Base-by-base conservation (phyloP, 306 rosid genomes). In the Ziziphus jujuba region DNA sequence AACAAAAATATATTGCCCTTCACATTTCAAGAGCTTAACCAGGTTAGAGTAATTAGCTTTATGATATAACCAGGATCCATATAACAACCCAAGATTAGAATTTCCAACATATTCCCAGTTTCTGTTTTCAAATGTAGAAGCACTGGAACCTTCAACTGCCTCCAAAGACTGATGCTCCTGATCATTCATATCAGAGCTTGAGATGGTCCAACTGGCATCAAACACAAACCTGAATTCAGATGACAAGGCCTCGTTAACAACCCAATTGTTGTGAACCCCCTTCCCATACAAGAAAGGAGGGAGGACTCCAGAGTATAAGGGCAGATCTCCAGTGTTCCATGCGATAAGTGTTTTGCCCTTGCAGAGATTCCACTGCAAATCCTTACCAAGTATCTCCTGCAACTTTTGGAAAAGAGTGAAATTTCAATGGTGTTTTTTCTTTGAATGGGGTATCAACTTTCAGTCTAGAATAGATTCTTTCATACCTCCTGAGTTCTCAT, bases 251-350 rank as follows among this genome's bases (percentile, higher is more conserved):
- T 93, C 96, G 21, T 79, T 91, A 75, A 85, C 71, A 23, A 93
- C 14, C 99, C 99, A 93, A 73, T 73, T 71, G 75, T 88, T 78
- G 79, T 93, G 97, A 48, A 69, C 81, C 65, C 92, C 95, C 24
- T 72, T 93, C 59, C 96, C 90, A 48, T 75, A 90, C 65, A 88
- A 75, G 82, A 93, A 93, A 59, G 97, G 97, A 38, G 99, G 99
- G 81, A 93, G 97, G 72, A 93, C 92, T 77, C 87, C 97, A 33
- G 79, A 43, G 66, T 93, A 87, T 81, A 88, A 75, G 50, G 99
- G 95, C 33, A 61, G 23, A 59, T 90, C 87, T 72, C 72, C 77
- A 56, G 22, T 88, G 82, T 88, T 93, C 97, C 99, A 93, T 36
- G 91, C 97, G 75, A 93, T 73, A 44, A 93, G 73, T 78, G 77